These are phyloP conservation scores for Kewa caespitosa DNA, from an alignment of 179 eudicot genomes.

Conservation along the genomic window DNA sequence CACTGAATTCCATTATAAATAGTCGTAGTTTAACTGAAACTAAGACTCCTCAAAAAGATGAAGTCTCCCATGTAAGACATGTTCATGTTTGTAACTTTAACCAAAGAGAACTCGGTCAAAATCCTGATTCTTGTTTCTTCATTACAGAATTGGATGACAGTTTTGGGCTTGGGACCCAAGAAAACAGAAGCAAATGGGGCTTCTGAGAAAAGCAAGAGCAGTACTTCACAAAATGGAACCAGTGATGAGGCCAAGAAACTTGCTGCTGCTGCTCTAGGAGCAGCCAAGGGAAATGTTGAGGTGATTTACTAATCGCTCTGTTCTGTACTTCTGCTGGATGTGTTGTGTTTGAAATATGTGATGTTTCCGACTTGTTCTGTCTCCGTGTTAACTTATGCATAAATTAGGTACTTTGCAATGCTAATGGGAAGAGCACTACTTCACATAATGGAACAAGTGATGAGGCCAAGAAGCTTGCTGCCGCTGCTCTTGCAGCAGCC, in stretches of 20 bases:
- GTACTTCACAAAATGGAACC: slow-evolving; percentile 42
- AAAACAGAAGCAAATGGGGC: slow-evolving; percentile 33
- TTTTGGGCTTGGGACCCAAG: slow-evolving; percentile 61
- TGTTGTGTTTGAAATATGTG: no score
- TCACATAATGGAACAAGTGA: slow-evolving; percentile 55
- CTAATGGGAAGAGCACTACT: slow-evolving; percentile 23
- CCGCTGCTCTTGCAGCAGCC: slow-evolving; percentile 84
- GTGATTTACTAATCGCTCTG: no score
- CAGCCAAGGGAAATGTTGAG: slow-evolving; percentile 82
- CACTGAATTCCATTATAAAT: slow-evolving; percentile 52
- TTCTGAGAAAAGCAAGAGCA: slow-evolving; percentile 21
- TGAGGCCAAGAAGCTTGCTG: slow-evolving; percentile 79
- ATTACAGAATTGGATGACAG: slow-evolving; percentile 72
- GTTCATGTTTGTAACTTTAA: background rate
- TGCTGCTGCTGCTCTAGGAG: slow-evolving; percentile 88
- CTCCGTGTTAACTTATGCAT: no score
- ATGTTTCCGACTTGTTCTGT: no score
- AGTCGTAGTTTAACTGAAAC: slow-evolving; percentile 32
- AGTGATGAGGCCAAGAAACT: slow-evolving; percentile 74
- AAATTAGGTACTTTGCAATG: no score
- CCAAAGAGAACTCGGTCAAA: background rate
- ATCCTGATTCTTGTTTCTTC: slow-evolving; percentile 7
- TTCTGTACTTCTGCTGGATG: no score
- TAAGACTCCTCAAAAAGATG: slow-evolving; percentile 30
- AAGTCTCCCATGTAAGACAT: slow-evolving; percentile 45